Conservation (phyloP, 1,284 basidiomycete species). For the Papiliotrema fonsecae region DNA sequence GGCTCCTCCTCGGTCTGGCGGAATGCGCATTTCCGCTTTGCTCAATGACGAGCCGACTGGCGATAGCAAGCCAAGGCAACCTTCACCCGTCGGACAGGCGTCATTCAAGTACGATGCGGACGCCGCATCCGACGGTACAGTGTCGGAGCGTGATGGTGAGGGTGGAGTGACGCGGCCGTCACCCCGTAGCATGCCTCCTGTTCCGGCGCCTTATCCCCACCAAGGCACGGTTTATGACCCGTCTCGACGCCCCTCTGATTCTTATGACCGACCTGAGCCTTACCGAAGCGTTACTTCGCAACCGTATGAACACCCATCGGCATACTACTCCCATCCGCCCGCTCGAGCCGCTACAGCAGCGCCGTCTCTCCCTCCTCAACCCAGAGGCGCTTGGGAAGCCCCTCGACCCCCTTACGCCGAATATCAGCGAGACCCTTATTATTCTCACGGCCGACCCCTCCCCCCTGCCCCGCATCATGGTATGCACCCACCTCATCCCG, state of each 20-base stretch:
- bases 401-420: neutral
- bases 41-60: constrained; percentile 37
- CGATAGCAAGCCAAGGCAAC: constrained; percentile 6
- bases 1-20: constrained; percentile 26
- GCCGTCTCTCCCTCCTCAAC: neutral
- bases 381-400: neutral
- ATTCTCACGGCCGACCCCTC: neutral
- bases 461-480: neutral
- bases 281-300: neutral
- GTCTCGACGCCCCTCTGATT: neutral
- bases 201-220: neutral
- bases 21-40: constrained; percentile 40
- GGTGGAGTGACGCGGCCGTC: constrained; percentile 15
- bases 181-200: constrained; percentile 13
- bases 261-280: neutral
- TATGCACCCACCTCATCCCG: neutral
- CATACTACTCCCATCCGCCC: neutral
- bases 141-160: constrained; percentile 36
- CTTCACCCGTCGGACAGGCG: neutral
- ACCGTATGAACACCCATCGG: neutral
- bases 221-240: neutral
- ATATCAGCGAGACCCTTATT: neutral
- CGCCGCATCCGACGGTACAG: constrained; percentile 39
- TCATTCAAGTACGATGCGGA: constrained; percentile 11
- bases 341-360: neutral